A percentile compares a stretch with the other conserved stretches of the same genome.
Evolutionary conservation across 2,329 filamentous ascomycete genomes (phyloP).

Genomic region (Parasarocladium wereldwijsianum): DNA sequence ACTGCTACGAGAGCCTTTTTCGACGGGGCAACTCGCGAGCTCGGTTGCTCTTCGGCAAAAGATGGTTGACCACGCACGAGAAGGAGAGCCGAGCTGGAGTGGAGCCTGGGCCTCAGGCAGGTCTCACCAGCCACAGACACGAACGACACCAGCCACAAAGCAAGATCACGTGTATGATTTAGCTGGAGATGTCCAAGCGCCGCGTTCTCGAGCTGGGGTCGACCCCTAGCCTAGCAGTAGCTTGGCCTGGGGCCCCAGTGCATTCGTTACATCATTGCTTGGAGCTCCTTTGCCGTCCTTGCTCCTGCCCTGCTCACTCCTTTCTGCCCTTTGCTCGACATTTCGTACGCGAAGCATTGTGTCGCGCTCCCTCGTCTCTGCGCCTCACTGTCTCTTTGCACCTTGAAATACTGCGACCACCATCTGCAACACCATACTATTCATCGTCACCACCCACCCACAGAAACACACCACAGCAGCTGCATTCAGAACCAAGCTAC

Average conservation of each 20-base stretch:
- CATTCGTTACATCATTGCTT: constrained; percentile 5
- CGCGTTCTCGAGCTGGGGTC: background rate
- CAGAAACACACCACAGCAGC: constrained; percentile 2
- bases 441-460: constrained; percentile 1
- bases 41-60: too few species aligned
- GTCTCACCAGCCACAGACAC: too few species aligned
- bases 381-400: background rate
- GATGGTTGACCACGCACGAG: constrained; percentile 1
- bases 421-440: background rate
- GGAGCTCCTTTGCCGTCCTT: background rate
- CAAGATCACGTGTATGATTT: background rate
- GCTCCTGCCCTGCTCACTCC: background rate
- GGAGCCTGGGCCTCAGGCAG: too few species aligned
- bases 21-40: too few species aligned
- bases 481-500: background rate
- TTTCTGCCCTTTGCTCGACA: background rate
- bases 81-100: too few species aligned
- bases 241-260: background rate
- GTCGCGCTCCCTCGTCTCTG: background rate
- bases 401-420: too few species aligned
- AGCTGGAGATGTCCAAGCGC: too few species aligned
- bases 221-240: background rate
- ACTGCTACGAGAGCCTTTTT: constrained; percentile 27
- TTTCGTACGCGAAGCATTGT: background rate
- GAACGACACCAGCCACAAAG: constrained; percentile 1